These are phyloP conservation scores for Fusarium marasasianum DNA, from an alignment of 2,329 filamentous ascomycete species.

Conservation along the genomic window DNA sequence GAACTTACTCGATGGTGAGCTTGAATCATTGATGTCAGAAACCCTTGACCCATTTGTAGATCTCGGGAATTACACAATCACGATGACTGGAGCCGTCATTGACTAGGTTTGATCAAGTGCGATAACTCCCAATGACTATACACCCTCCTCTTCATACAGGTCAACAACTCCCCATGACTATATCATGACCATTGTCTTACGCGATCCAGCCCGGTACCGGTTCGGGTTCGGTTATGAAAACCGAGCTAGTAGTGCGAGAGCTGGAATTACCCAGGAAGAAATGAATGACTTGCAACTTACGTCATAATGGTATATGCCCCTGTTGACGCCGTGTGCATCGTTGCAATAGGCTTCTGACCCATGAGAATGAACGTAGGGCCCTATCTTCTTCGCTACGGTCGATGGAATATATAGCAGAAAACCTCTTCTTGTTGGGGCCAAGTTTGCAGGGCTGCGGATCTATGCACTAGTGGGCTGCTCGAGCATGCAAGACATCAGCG, in stretches of 20 bases:
- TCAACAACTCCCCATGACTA: not conserved
- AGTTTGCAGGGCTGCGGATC: constrained; percentile 45
- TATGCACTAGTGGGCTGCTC: constrained; percentile 48
- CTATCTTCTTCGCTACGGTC: constrained; percentile 17
- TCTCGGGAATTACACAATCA: not conserved
- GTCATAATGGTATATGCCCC: constrained; percentile 11
- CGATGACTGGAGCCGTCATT: not conserved
- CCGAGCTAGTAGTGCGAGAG: not conserved
- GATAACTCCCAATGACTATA: not conserved
- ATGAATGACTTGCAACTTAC: not conserved
- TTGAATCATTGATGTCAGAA: not conserved
- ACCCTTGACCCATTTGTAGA: not conserved
- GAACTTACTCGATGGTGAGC: not conserved
- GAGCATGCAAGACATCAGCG: constrained; percentile 54
- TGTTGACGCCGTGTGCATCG: not conserved
- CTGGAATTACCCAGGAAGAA: not conserved
- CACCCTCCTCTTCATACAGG: not conserved
- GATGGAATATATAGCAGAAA: constrained; percentile 51
- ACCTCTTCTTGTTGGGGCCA: constrained; percentile 49
- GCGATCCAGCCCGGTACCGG: not conserved
- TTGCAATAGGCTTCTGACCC: not conserved
- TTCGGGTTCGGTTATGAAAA: not conserved
- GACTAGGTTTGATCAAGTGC: not conserved
- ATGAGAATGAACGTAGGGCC: not conserved
- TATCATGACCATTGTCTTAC: not conserved